phyloP scores from a whole-genome alignment of 2,329 filamentous ascomycete genomes.

The Ophiostoma sp. region DNA sequence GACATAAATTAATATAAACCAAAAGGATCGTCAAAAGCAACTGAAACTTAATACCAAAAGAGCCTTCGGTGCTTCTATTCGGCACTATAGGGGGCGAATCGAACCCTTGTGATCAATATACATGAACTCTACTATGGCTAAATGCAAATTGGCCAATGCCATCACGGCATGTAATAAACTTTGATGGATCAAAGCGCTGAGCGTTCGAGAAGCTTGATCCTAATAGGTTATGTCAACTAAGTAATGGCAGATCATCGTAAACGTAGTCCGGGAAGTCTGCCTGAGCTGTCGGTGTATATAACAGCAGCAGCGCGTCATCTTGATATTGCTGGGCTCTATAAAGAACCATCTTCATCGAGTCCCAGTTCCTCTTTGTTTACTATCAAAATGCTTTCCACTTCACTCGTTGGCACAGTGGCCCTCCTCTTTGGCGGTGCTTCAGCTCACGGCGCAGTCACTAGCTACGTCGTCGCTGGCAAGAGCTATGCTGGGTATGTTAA shows the following conservation, averaged over 20 bases:
- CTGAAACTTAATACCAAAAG: no score
- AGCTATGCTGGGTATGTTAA: constrained; percentile 27
- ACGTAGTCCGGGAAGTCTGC: not conserved
- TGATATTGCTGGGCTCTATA: no score
- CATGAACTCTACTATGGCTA: not conserved
- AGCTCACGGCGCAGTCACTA: constrained; percentile 35
- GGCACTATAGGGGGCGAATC: not conserved
- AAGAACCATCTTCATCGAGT: not conserved
- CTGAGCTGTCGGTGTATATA: not conserved
- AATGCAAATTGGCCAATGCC: not conserved
- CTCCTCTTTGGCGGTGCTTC: constrained; percentile 29
- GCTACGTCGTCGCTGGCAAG: constrained; percentile 31
- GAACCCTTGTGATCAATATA: not conserved
- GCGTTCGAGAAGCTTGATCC: not conserved
- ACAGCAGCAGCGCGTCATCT: not conserved
- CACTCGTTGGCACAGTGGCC: constrained; percentile 30
- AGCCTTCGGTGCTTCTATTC: not conserved
- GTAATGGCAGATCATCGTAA: not conserved
- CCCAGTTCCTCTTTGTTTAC: not conserved
- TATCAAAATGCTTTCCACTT: not conserved
- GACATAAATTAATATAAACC: not conserved
- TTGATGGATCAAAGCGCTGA: not conserved
- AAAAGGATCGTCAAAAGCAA: not conserved
- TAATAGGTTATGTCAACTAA: not conserved
- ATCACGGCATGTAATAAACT: not conserved